Percentiles rank a stretch among this genome's conserved stretches.
Conservation (phyloP, 495 filamentous ascomycete genomes). For the Podospora tetraspora region DNA sequence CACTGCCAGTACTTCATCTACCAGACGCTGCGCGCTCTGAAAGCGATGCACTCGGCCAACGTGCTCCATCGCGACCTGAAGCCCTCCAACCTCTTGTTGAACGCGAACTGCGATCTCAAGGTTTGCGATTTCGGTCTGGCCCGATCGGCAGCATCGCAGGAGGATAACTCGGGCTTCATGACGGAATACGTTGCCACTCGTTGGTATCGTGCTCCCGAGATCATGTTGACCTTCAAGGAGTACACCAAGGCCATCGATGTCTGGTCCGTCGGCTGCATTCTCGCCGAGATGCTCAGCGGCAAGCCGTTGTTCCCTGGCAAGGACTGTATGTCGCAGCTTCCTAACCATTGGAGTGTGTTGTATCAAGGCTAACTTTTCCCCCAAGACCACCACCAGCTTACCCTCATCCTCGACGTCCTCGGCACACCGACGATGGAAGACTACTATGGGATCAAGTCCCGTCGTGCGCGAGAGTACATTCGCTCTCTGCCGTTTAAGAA, state of each 20-base stretch:
- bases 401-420: slow-evolving; percentile 94
- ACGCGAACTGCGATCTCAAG: slow-evolving; percentile 98
- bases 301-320: slow-evolving; percentile 99
- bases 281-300: slow-evolving; percentile 99
- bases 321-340: slow-evolving; percentile 68
- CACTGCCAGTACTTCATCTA: slow-evolving; percentile 99
- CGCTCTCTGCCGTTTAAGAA: slow-evolving; percentile 99
- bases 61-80: slow-evolving; percentile 97
- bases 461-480: slow-evolving; percentile 96
- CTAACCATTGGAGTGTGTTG: not conserved
- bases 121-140: slow-evolving; percentile 98
- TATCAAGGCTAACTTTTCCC: slow-evolving; percentile 14
- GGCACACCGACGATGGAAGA: slow-evolving; percentile 99
- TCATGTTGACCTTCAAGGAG: slow-evolving; percentile 99
- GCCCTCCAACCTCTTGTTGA: slow-evolving; percentile 92
- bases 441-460: slow-evolving; percentile 99
- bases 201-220: slow-evolving; percentile 99
- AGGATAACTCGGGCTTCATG: slow-evolving; percentile 99
- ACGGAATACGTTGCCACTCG: slow-evolving; percentile 99
- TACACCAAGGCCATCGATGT: slow-evolving; percentile 99
- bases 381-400: slow-evolving; percentile 95
- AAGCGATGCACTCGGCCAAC: slow-evolving; percentile 99
- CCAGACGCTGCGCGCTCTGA: slow-evolving; percentile 94
- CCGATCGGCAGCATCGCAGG: slow-evolving; percentile 83
- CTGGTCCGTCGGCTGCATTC: slow-evolving; percentile 98